Base-by-base conservation (phyloP, 2,329 filamentous ascomycete genomes). In the Ceratocystis huliohia region DNA sequence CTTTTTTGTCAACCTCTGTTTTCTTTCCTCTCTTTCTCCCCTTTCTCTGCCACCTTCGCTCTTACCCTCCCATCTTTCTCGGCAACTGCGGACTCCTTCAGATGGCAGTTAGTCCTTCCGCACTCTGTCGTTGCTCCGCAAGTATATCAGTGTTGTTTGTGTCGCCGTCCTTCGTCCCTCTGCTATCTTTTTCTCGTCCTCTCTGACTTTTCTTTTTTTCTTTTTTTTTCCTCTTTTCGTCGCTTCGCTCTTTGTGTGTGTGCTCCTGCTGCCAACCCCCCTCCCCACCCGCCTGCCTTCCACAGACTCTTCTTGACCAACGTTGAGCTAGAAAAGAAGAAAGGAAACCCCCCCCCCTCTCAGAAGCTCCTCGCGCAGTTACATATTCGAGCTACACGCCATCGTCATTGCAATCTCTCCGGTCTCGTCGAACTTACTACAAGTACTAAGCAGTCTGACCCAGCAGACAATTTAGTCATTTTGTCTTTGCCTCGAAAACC, bases 131-230 rank as follows among this genome's bases (percentile, higher is more conserved):
- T 59, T 59, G 53, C 53, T 59, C 53, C 17, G 25, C 17, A 17
- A 59, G 28, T 59, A 59, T 59, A 59, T 59, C 28, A 59, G 25
- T 59, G 53, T 33, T 33, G 28, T 33, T 59, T 59, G 53, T 59
- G 53, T 59, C 53, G 53, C 53, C 53, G 13, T 17, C n/a, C 53
- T 3, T 17, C 53, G 15, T 13, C 10, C 8, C 33, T 59, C n/a
- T 33, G 7, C 1, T 33, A 5, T 20, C 22, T 17, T 59, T 33
- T 59, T 33, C 28, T 59, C 28, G 28, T 57, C 20, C 22, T 57
- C 10, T 30, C 10, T 33, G 15, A 8, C 22, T 59, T 59, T 33
- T 33, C 7, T n/a, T 33, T 30, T 22, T 13, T 56, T 8, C 5
- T 15, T 25, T 28, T 30, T 57, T 57, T 17, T 57, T 5, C 10